Evolutionary conservation across 352 stramenopile species (phyloP), one percentile per base, ranked within the genome.

Genomic region (Globisporangium canariense): DNA sequence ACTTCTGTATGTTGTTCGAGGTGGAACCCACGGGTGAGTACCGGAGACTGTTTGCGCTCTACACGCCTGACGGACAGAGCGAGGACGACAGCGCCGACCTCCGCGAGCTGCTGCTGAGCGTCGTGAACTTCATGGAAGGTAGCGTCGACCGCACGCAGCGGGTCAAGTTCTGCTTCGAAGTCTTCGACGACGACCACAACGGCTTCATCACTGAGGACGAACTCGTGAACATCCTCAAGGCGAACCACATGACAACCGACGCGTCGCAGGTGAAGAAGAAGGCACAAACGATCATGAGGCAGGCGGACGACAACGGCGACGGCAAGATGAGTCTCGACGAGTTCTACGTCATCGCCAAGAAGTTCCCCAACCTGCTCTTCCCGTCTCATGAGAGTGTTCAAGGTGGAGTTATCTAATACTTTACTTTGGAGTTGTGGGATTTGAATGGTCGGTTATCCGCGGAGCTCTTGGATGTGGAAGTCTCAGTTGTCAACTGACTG

Each of bases 101-200:
- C 61, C 78, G 88, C 10, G 91, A 98, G 62, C 86, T 98, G 25
- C 76, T 98, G 34, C 81, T 98, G 22, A 88, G 83, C 8, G 83
- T 97, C 13, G 84, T 92, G 53, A 98, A 97, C 61, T 98, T 97
- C 69, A 75, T 97, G 60, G 77, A 77, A 2, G 66, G 71, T 2
- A 65, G 71, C 18, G 77, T 88, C 22, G 79, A 91, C 30, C 79
- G 74, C 28, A 80, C 83, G 25, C 88, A 97, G 72, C 88, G 92
- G 16, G 93, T 96, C 25, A 88, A 92, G 60, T 97, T 98, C 60
- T 94, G 89, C 64, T 98, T 98, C 67, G 90, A 97, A 25, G 89
- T 98, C 56, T 98, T 97, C 59, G 94, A 98, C 66, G 90, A 97
- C 58, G 94, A 98, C 68, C 82, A 92, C 75, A 96, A 93, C 52